These are phyloP conservation scores for Xylariomycetidae sp. DNA, from an alignment of 2,329 filamentous ascomycete species.

Conservation along the genomic window DNA sequence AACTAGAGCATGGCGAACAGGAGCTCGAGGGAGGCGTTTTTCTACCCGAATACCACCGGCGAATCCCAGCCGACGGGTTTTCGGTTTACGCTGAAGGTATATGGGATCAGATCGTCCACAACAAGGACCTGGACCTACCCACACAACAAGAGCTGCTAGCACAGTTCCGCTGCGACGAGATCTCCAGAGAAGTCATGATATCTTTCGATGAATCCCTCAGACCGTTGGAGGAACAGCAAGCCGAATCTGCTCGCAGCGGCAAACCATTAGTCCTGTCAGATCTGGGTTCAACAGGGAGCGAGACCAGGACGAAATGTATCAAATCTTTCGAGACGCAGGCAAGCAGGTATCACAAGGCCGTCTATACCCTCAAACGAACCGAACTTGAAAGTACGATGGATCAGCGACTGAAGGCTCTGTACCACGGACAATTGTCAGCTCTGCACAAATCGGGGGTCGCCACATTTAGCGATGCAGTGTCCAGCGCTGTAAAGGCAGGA, in stretches of 20 bases:
- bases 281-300: constrained; percentile 69
- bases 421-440: constrained; percentile 80
- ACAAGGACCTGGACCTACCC: constrained; percentile 94
- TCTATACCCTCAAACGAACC: constrained; percentile 78
- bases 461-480: constrained; percentile 83
- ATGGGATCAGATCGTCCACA: constrained; percentile 98
- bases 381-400: constrained; percentile 88
- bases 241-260: constrained; percentile 68
- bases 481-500: constrained; percentile 79
- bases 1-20: constrained; percentile 60
- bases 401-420: constrained; percentile 79
- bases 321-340: constrained; percentile 87
- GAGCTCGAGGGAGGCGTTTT: constrained; percentile 77
- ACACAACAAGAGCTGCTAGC: constrained; percentile 96
- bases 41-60: constrained; percentile 87
- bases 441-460: constrained; percentile 84
- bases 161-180: constrained; percentile 97
- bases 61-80: constrained; percentile 97
- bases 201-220: constrained; percentile 76
- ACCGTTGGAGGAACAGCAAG: constrained; percentile 83
- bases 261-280: constrained; percentile 67
- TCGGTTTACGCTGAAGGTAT: constrained; percentile 88
- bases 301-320: constrained; percentile 67
- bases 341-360: constrained; percentile 92
- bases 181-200: constrained; percentile 80